Evolutionary conservation across 2,329 filamentous ascomycete species (phyloP).

Genomic region (Botrytis cinerea): DNA sequence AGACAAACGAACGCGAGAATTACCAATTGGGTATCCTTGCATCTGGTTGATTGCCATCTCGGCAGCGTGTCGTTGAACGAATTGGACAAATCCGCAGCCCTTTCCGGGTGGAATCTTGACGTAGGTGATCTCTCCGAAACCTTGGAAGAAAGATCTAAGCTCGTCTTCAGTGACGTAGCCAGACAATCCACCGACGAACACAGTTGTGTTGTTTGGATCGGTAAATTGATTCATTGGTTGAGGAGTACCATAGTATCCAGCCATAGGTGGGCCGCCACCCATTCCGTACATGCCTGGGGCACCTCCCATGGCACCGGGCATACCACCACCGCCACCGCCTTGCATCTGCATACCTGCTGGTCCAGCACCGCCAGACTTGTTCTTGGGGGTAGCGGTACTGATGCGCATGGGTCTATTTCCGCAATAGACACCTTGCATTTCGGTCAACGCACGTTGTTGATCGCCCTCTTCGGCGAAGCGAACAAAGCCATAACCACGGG

Average conservation of each 20-base stretch:
- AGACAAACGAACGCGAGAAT: conserved; percentile 94
- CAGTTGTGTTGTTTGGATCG: conserved; percentile 98
- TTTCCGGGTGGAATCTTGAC: conserved; percentile 99
- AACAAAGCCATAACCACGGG: conserved; percentile 95
- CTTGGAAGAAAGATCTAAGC: conserved; percentile 99
- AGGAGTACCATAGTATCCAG: conserved; percentile 67
- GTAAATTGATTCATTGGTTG: conserved; percentile 99
- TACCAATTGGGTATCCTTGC: conserved; percentile 99
- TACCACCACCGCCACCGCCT: conserved; percentile 42
- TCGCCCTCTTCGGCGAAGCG: conserved; percentile 95
- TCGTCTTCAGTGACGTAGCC: conserved; percentile 99
- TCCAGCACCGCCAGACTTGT: conserved; percentile 60
- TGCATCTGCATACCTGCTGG: conserved; percentile 54
- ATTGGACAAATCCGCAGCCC: conserved; percentile 98
- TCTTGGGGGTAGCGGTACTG: conserved; percentile 96
- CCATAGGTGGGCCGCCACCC: conserved; percentile 58
- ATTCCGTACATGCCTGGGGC: conserved; percentile 65
- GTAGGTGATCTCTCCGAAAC: conserved; percentile 98
- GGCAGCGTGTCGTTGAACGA: conserved; percentile 95
- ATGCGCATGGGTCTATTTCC: conserved; percentile 99
- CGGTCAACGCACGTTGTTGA: conserved; percentile 90
- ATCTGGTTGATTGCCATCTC: conserved; percentile 99
- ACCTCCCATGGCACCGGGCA: conserved; percentile 52
- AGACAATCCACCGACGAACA: conserved; percentile 95
- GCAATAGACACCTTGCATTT: conserved; percentile 99